Conservation (phyloP, 2,329 filamentous ascomycete genomes). For the Calonectria hawksworthii region DNA sequence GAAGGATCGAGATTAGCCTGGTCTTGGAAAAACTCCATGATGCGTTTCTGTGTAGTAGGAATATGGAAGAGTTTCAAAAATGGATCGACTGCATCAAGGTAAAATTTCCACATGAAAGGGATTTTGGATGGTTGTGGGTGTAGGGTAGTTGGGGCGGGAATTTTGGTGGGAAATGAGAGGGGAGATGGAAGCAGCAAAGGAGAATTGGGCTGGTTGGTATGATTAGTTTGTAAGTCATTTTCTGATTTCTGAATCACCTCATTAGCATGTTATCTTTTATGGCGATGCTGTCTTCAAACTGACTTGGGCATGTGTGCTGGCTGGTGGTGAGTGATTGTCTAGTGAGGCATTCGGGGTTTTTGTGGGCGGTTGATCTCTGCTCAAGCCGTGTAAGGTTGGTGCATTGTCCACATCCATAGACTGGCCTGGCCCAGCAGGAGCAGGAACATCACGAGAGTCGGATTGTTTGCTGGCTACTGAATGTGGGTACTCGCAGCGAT, state of each 20-base stretch:
- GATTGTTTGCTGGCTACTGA: not conserved
- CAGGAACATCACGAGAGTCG: not conserved
- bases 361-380: not conserved
- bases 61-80: slow-evolving; percentile 32
- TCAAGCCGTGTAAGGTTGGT: not conserved
- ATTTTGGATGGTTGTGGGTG: slow-evolving; percentile 16
- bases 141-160: not conserved
- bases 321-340: fast-evolving
- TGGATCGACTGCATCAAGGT: slow-evolving; percentile 31
- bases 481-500: slow-evolving; percentile 28
- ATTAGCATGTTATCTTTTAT: not conserved
- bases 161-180: not conserved
- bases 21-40: slow-evolving; percentile 3
- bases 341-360: fast-evolving
- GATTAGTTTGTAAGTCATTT: not conserved
- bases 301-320: not conserved
- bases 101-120: slow-evolving; percentile 26
- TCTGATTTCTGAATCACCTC: not conserved
- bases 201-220: not conserved
- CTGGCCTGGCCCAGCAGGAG: too few species aligned
- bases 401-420: not conserved
- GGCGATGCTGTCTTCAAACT: not conserved
- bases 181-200: not conserved
- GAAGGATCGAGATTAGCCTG: slow-evolving; percentile 4
- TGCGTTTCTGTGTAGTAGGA: slow-evolving; percentile 20